Percentiles rank a stretch among this genome's conserved stretches.
These are phyloP conservation scores for Malassezia globosa DNA, from an alignment of 1,284 basidiomycete genomes.

Conservation along the genomic window DNA sequence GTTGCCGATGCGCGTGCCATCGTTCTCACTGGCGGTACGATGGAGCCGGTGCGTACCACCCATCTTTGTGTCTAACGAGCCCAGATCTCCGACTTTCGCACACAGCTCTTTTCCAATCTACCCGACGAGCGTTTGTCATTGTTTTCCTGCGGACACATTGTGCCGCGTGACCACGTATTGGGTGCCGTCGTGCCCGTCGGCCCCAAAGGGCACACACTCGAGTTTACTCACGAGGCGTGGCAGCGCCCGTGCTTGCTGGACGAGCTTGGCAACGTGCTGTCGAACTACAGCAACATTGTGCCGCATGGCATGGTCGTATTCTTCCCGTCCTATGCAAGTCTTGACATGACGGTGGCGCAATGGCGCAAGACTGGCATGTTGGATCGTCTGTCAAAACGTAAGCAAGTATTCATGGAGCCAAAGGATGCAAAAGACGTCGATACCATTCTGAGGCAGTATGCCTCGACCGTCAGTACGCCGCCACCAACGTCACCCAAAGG, in stretches of 20 bases:
- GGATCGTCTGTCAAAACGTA: slow-evolving; percentile 22
- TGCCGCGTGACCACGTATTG: slow-evolving; percentile 67
- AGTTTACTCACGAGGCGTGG: slow-evolving; percentile 71
- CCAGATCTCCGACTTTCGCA: slow-evolving; percentile 75
- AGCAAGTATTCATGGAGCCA: slow-evolving; percentile 77
- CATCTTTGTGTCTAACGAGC: neutral
- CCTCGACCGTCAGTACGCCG: slow-evolving; percentile 53
- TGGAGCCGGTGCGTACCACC: slow-evolving; percentile 59
- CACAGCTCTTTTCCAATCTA: slow-evolving; percentile 68
- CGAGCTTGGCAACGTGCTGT: slow-evolving; percentile 71
- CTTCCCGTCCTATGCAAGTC: slow-evolving; percentile 78
- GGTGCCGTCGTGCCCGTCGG: slow-evolving; percentile 67
- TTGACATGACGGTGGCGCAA: slow-evolving; percentile 57
- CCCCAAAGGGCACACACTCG: slow-evolving; percentile 63
- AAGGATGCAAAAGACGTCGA: slow-evolving; percentile 68
- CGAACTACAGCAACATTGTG: slow-evolving; percentile 66
- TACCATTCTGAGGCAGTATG: slow-evolving; percentile 63
- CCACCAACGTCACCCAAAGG: slow-evolving; percentile 20
- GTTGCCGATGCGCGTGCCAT: slow-evolving; percentile 69
- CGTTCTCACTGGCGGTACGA: slow-evolving; percentile 85
- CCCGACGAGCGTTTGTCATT: slow-evolving; percentile 58
- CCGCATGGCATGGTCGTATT: slow-evolving; percentile 87
- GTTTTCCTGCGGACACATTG: slow-evolving; percentile 87
- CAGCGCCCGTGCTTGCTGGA: slow-evolving; percentile 60
- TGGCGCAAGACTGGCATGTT: slow-evolving; percentile 56